Conservation (phyloP, 208 protist genomes). For the Leishmania braziliensis region DNA sequence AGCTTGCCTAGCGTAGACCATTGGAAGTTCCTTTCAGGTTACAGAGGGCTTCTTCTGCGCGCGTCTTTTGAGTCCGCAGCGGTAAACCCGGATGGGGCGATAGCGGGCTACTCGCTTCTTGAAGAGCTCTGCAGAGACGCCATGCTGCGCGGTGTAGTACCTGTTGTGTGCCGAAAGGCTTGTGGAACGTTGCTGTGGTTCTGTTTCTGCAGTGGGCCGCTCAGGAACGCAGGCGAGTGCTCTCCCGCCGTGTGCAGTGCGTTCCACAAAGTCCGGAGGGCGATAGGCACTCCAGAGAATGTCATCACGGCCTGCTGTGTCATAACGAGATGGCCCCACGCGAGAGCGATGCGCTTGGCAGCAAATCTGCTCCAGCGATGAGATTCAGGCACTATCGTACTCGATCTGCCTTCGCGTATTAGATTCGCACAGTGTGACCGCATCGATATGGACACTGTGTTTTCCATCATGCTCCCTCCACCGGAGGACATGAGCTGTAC, state of each 20-base stretch:
- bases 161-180: neutral
- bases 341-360: neutral
- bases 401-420: neutral
- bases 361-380: neutral
- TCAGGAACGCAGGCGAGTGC: neutral
- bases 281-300: neutral
- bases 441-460: neutral
- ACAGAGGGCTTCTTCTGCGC: neutral
- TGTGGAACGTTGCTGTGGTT: neutral
- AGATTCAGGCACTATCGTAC: neutral
- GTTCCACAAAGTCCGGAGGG: neutral
- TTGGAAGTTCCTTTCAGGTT: neutral
- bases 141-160: neutral
- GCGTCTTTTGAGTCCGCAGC: neutral
- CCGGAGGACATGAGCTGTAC: neutral
- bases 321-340: neutral
- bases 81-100: neutral
- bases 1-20: neutral
- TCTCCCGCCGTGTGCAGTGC: neutral
- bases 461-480: neutral
- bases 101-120: neutral
- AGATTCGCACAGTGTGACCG: neutral
- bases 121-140: constrained; percentile 2
- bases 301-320: neutral
- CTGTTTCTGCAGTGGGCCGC: neutral